These are phyloP conservation scores for Anisodus acutangulus DNA, from an alignment of 257 asterid genomes.

Conservation along the genomic window DNA sequence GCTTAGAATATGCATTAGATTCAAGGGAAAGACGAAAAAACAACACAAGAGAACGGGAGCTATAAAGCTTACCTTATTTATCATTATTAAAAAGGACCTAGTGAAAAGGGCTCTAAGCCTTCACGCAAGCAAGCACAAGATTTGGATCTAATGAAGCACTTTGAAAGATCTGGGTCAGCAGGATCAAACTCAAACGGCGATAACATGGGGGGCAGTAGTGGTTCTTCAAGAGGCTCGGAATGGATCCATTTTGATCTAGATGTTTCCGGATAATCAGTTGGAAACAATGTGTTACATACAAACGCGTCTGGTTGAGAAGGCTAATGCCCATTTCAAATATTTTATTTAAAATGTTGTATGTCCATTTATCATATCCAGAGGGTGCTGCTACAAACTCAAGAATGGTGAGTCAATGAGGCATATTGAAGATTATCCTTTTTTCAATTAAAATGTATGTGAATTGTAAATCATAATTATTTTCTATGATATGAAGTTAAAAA, in stretches of 20 bases:
- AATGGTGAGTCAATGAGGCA: no score
- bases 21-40: conserved; percentile 29
- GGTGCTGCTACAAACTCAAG: no score
- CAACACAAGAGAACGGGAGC: neutral
- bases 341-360: neutral
- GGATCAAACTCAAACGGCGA: no score
- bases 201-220: no score
- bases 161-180: no score
- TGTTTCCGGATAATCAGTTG: neutral
- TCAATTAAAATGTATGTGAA: neutral
- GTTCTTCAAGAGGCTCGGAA: no score
- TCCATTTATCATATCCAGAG: neutral
- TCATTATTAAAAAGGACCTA: no score
- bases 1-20: conserved; percentile 45
- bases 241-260: no score
- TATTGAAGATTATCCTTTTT: neutral
- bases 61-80: no score
- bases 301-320: neutral
- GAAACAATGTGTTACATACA: conserved; percentile 25
- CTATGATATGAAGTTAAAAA: neutral
- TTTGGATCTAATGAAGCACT: no score
- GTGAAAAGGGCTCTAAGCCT: no score
- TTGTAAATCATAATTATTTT: neutral
- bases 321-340: neutral
- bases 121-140: no score